These are phyloP conservation scores for Lyophyllum shimeji DNA, from an alignment of 768 basidiomycete genomes.

Conservation along the genomic window DNA sequence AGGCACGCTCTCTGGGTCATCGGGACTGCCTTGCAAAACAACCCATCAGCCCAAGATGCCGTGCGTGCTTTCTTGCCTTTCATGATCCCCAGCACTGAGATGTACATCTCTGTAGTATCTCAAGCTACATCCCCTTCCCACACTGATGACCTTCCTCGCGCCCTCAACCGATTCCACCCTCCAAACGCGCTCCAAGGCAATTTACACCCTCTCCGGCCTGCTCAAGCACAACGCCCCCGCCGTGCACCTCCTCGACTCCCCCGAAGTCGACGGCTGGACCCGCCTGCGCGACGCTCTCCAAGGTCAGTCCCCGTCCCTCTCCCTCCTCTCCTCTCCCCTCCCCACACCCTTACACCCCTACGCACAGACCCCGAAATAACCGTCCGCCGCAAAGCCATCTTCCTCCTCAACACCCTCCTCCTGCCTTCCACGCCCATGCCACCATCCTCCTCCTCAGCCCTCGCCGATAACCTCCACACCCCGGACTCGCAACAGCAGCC, in stretches of 20 bases:
- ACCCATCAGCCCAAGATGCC: conserved; percentile 76
- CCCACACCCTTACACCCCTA: background rate
- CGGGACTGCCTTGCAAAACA: conserved; percentile 90
- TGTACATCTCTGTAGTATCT: conserved; percentile 47
- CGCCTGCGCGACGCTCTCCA: conserved; percentile 57
- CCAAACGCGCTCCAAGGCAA: conserved; percentile 70
- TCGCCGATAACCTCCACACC: conserved; percentile 18
- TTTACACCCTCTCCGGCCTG: conserved; percentile 78
- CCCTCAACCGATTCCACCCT: conserved; percentile 48
- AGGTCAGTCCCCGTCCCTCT: conserved; percentile 39
- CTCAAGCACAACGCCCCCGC: conserved; percentile 78
- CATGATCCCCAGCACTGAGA: background rate
- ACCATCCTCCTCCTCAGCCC: conserved; percentile 17
- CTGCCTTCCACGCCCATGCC: conserved; percentile 39
- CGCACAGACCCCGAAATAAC: conserved; percentile 69
- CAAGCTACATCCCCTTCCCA: conserved; percentile 61
- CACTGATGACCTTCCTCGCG: conserved; percentile 59
- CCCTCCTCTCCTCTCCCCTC: background rate
- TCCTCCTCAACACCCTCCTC: conserved; percentile 74
- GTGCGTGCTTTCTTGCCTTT: conserved; percentile 39
- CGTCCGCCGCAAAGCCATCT: conserved; percentile 76
- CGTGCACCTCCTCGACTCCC: conserved; percentile 47
- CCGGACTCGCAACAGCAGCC: conserved; percentile 28
- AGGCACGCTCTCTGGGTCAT: conserved; percentile 80
- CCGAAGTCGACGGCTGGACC: conserved; percentile 61